Percentiles rank a stretch among this genome's conserved stretches.
These are phyloP conservation scores for Parathielavia hyrcaniae DNA, from an alignment of 495 filamentous ascomycete species.

Conservation along the genomic window DNA sequence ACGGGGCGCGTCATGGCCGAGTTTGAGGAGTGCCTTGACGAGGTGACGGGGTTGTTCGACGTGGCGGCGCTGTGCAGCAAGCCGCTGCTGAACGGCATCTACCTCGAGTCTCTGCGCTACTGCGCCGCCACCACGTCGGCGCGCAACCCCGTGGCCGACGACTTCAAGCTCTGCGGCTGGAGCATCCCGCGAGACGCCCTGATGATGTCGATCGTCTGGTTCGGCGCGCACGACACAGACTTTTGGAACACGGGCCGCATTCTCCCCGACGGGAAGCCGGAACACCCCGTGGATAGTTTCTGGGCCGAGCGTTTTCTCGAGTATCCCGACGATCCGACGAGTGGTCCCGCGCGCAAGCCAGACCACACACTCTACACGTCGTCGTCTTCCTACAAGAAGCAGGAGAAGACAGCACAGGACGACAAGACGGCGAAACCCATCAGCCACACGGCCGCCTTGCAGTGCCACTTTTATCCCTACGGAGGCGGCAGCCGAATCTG, in stretches of 20 bases:
- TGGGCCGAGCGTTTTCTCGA: slow-evolving; percentile 40
- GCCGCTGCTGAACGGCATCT: slow-evolving; percentile 25
- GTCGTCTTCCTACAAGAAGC: background rate
- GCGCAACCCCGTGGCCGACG: slow-evolving; percentile 14
- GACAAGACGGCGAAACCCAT: slow-evolving; percentile 21
- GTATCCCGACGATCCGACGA: slow-evolving; percentile 32
- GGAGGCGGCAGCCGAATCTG: slow-evolving; percentile 40
- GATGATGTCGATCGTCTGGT: slow-evolving; percentile 25
- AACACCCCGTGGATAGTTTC: slow-evolving; percentile 32
- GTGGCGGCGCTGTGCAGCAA: slow-evolving; percentile 16
- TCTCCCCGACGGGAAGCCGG: background rate
- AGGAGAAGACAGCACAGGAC: slow-evolving; percentile 13
- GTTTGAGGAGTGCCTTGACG: slow-evolving; percentile 10
- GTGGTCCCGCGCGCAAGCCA: slow-evolving; percentile 27
- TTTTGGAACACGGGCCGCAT: slow-evolving; percentile 29
- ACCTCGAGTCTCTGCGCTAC: slow-evolving; percentile 24
- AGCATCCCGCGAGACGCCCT: slow-evolving; percentile 15
- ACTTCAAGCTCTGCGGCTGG: slow-evolving; percentile 25
- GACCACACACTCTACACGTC: background rate
- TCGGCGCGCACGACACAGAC: slow-evolving; percentile 18
- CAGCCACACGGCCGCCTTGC: slow-evolving; percentile 14
- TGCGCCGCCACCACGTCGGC: slow-evolving; percentile 18
- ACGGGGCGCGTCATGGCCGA: slow-evolving; percentile 16
- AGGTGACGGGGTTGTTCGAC: slow-evolving; percentile 2
- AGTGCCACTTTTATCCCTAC: slow-evolving; percentile 34